phyloP scores from a whole-genome alignment of 1,139 yeast genomes.

The Yamadazyma triangularis region DNA sequence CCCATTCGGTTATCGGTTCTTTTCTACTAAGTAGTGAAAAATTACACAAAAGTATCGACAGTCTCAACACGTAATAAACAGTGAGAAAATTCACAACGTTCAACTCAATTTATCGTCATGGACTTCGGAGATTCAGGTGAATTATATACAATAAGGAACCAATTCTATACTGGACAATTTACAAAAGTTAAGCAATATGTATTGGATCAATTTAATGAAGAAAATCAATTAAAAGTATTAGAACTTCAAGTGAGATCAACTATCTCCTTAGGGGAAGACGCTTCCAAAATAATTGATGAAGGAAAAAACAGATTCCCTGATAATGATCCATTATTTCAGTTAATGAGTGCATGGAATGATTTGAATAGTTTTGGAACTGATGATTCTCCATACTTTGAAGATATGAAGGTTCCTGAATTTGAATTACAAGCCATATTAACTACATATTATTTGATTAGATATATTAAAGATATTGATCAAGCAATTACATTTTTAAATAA shows the following conservation, averaged over 20 bases:
- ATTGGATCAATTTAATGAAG: conserved; percentile 31
- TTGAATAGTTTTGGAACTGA: conserved; percentile 40
- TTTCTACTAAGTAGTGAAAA: background rate
- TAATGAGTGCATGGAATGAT: conserved; percentile 41
- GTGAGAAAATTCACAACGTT: background rate
- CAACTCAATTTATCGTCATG: conserved; percentile 15
- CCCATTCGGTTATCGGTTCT: no score
- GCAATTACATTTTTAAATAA: conserved; percentile 30
- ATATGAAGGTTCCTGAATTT: conserved; percentile 26
- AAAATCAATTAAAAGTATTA: conserved; percentile 35
- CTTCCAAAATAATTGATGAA: conserved; percentile 34
- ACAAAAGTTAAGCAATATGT: conserved; percentile 30
- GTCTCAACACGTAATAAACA: background rate
- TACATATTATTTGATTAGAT: conserved; percentile 36
- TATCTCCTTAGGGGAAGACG: conserved; percentile 38
- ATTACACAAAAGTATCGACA: background rate
- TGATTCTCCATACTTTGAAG: conserved; percentile 36
- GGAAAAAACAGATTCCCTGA: conserved; percentile 36
- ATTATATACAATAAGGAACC: conserved; percentile 40
- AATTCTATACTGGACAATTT: conserved; percentile 46
- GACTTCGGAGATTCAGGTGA: conserved; percentile 42
- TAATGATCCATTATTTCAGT: conserved; percentile 33
- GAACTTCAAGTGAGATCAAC: conserved; percentile 42
- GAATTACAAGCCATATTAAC: conserved; percentile 44
- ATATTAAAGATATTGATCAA: conserved; percentile 34